Conservation (phyloP, 768 basidiomycete species). For the Russula sp. region DNA sequence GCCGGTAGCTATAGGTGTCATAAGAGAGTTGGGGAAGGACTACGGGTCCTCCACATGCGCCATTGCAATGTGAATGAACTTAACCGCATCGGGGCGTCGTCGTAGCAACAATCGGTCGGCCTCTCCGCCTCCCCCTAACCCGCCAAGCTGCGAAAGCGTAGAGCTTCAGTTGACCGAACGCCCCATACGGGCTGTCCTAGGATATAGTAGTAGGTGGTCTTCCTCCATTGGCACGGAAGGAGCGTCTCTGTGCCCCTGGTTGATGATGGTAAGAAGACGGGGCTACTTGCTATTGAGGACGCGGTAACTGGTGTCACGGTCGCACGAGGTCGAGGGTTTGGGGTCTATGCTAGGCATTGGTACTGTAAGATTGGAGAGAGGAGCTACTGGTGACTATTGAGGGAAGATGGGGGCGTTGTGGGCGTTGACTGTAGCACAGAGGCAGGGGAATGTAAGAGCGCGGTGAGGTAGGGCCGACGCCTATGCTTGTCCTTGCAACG, state of each 20-base stretch:
- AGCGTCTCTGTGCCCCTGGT: slow-evolving; percentile 47
- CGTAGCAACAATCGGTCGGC: slow-evolving; percentile 57
- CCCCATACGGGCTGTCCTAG: slow-evolving; percentile 56
- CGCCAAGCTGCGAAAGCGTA: slow-evolving; percentile 40
- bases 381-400: slow-evolving; percentile 33
- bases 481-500: slow-evolving; percentile 23
- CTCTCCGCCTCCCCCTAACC: slow-evolving; percentile 42
- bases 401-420: slow-evolving; percentile 24
- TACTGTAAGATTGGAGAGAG: slow-evolving; percentile 36
- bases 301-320: slow-evolving; percentile 34
- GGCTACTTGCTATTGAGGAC: slow-evolving; percentile 36
- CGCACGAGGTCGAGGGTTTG: slow-evolving; percentile 57
- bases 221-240: slow-evolving; percentile 57
- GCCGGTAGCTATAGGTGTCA: slow-evolving; percentile 49
- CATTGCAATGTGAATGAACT: slow-evolving; percentile 26
- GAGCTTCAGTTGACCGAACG: slow-evolving; percentile 59
- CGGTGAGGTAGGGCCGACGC: slow-evolving; percentile 5
- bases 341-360: slow-evolving; percentile 56
- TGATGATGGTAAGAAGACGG: slow-evolving; percentile 62
- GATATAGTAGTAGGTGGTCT: slow-evolving; percentile 65
- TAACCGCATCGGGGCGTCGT: slow-evolving; percentile 55
- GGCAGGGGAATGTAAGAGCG: slow-evolving; percentile 23
- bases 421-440: slow-evolving; percentile 31
- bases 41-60: slow-evolving; percentile 22
- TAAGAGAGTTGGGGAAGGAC: slow-evolving; percentile 55